These are phyloP conservation scores for Cordyceps farinosa DNA, from an alignment of 2,329 filamentous ascomycete species.

Conservation along the genomic window DNA sequence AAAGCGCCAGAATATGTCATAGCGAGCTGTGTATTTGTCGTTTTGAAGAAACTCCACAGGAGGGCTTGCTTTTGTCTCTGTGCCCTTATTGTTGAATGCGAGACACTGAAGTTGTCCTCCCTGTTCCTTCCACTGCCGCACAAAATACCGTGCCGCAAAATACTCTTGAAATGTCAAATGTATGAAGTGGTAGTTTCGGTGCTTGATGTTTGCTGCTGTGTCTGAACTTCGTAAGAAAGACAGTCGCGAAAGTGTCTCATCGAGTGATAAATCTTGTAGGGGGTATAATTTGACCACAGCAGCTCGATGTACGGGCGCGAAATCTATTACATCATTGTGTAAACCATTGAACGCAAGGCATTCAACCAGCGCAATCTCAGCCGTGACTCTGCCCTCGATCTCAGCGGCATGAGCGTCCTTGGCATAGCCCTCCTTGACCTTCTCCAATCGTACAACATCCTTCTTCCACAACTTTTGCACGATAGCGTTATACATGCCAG, in stretches of 20 bases:
- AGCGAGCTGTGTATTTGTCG: slow-evolving; percentile 37
- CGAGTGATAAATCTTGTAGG: not conserved
- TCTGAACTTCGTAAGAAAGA: slow-evolving; percentile 38
- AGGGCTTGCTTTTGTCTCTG: slow-evolving; percentile 11
- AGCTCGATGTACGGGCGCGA: not conserved
- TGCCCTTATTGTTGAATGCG: slow-evolving; percentile 11
- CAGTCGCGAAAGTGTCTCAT: slow-evolving; percentile 23
- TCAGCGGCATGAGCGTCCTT: no score
- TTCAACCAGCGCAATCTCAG: slow-evolving; percentile 27
- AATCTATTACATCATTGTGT: slow-evolving; percentile 28
- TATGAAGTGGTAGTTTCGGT: slow-evolving; percentile 36
- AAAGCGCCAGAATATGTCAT: slow-evolving; percentile 43
- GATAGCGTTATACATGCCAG: slow-evolving; percentile 32
- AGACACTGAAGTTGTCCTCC: slow-evolving; percentile 21
- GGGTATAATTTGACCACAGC: no score
- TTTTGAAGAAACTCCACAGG: slow-evolving; percentile 27
- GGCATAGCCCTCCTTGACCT: no score
- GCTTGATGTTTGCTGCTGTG: slow-evolving; percentile 17
- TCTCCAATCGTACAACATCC: slow-evolving; percentile 31
- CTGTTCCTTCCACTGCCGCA: slow-evolving; percentile 27
- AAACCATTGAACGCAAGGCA: slow-evolving; percentile 35
- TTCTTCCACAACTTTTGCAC: slow-evolving; percentile 37
- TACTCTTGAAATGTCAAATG: slow-evolving; percentile 42
- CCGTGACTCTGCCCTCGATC: not conserved
- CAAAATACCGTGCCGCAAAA: slow-evolving; percentile 40